These are phyloP conservation scores for Paramecium sonneborni DNA, from an alignment of 73 alveolate species.

Conservation along the genomic window DNA sequence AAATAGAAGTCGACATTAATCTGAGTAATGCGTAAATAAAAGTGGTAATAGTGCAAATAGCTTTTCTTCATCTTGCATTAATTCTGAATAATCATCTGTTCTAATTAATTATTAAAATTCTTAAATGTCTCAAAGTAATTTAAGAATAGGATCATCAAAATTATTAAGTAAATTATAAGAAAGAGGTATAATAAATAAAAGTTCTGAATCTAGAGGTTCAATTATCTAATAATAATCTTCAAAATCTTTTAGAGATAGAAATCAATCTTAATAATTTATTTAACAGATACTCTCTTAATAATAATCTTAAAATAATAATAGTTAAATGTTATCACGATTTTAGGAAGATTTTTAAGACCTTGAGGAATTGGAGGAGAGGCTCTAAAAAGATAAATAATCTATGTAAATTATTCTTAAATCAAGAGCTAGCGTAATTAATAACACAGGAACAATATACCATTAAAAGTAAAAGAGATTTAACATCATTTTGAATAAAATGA, in stretches of 20 bases:
- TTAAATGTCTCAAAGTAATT: not conserved
- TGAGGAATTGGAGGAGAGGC: constrained; percentile 33
- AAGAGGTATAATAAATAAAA: not conserved
- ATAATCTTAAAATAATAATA: not conserved
- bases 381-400: constrained; percentile 22
- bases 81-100: constrained; percentile 20
- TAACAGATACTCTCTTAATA: not conserved
- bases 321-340: not conserved
- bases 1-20: not conserved
- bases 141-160: constrained; percentile 34
- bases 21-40: not conserved
- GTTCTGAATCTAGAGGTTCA: not conserved
- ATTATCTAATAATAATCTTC: not conserved
- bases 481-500: constrained; percentile 1
- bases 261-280: not conserved
- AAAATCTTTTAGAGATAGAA: not conserved
- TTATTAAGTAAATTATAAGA: not conserved
- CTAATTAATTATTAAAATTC: constrained; percentile 12
- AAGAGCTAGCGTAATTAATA: not conserved
- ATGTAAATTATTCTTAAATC: not conserved
- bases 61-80: not conserved
- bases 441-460: not conserved
- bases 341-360: constrained; percentile 43
- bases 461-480: not conserved
- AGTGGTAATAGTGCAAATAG: not conserved